Conservation (phyloP, 2,329 filamentous ascomycete species). For the Neofusicoccum sp. region DNA sequence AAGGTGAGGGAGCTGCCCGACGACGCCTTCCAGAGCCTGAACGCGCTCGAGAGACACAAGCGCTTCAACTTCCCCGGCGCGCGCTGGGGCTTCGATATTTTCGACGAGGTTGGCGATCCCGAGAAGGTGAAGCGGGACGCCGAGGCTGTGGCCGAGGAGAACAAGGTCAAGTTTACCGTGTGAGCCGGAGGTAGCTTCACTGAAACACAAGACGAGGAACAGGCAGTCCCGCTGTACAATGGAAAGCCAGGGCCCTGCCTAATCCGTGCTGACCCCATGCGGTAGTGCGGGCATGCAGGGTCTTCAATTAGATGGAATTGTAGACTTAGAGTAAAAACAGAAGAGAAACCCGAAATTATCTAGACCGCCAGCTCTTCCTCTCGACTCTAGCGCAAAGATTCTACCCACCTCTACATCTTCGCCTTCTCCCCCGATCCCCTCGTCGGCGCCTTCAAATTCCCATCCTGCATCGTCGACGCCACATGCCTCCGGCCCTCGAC, state of each 20-base stretch:
- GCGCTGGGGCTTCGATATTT: slow-evolving; percentile 20
- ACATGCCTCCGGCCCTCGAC: slow-evolving; percentile 31
- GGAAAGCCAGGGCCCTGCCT: too few relatives aligned
- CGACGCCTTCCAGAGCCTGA: slow-evolving; percentile 35
- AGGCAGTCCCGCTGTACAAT: too few relatives aligned
- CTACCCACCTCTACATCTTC: neutral
- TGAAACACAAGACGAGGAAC: too few relatives aligned
- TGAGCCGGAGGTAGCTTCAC: too few relatives aligned
- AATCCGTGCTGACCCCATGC: too few relatives aligned
- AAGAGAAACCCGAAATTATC: too few relatives aligned
- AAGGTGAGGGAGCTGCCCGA: slow-evolving; percentile 35
- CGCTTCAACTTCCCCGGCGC: slow-evolving; percentile 33
- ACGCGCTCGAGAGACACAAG: slow-evolving; percentile 39
- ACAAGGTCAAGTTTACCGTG: slow-evolving; percentile 38
- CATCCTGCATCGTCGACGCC: slow-evolving; percentile 40
- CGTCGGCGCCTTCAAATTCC: slow-evolving; percentile 28
- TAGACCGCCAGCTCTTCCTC: too few relatives aligned
- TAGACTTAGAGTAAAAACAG: too few relatives aligned
- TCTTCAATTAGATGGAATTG: too few relatives aligned
- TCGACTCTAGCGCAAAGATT: too few relatives aligned
- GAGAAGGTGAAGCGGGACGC: slow-evolving; percentile 31
- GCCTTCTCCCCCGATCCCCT: neutral
- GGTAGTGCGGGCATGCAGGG: too few relatives aligned
- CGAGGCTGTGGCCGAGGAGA: slow-evolving; percentile 38
- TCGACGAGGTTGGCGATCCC: slow-evolving; percentile 30